These are phyloP conservation scores for Lecanicillium sp. DNA, from an alignment of 2,329 filamentous ascomycete genomes.

Conservation along the genomic window DNA sequence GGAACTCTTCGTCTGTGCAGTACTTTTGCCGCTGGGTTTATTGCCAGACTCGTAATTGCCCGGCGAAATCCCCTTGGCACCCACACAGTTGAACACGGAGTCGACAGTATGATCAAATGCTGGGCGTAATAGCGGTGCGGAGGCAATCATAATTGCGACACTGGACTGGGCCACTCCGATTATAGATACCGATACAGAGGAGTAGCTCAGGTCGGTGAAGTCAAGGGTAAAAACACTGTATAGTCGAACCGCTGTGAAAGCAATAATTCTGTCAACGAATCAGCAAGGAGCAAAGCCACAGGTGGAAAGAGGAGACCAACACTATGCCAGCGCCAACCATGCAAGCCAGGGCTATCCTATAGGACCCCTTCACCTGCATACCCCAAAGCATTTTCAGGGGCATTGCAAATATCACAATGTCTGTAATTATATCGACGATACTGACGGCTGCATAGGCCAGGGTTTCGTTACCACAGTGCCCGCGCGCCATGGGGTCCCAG, in stretches of 20 bases:
- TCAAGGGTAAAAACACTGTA: conserved; percentile 12
- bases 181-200: conserved; percentile 9
- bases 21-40: not conserved
- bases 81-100: not conserved
- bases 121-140: conserved; percentile 12
- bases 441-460: conserved; percentile 11
- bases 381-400: conserved; percentile 11
- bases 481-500: conserved; percentile 9
- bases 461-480: conserved; percentile 11
- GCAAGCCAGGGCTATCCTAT: conserved; percentile 12
- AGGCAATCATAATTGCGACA: conserved; percentile 13
- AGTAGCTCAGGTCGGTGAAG: conserved; percentile 11
- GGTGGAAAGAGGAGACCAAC: conserved; percentile 5
- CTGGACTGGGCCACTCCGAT: conserved; percentile 11
- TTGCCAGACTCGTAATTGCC: conserved; percentile 1
- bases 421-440: conserved; percentile 13
- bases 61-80: not conserved
- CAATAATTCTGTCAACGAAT: conserved; percentile 9
- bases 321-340: conserved; percentile 13
- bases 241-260: conserved; percentile 11
- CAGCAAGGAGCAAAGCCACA: not conserved
- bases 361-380: conserved; percentile 9
- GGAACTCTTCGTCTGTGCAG: not conserved
- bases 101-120: conserved; percentile 12
- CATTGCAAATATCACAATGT: conserved; percentile 12